phyloP scores from a whole-genome alignment of 2,329 filamentous ascomycete genomes.

The Botryotinia globosa region DNA sequence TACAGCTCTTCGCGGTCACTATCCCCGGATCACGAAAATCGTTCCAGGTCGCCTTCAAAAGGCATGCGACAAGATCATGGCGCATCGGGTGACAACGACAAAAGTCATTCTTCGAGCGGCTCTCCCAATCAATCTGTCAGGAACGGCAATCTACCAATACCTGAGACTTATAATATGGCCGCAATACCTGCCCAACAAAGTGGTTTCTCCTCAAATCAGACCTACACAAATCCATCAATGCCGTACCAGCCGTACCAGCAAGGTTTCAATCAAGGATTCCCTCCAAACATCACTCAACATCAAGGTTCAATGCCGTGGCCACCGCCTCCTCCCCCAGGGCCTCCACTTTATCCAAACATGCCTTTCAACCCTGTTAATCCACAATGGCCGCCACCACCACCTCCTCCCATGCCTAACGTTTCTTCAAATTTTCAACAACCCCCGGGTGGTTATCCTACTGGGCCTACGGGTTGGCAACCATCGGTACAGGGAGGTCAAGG shows the following conservation, averaged over 20 bases:
- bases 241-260: conserved; percentile 27
- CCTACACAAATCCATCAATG: conserved; percentile 23
- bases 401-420: conserved; percentile 17
- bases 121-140: conserved; percentile 19
- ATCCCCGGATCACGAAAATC: conserved; percentile 26
- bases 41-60: conserved; percentile 27
- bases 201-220: neutral
- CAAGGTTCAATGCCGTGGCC: conserved; percentile 21
- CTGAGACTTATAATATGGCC: conserved; percentile 7
- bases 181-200: conserved; percentile 5
- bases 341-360: conserved; percentile 26
- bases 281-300: conserved; percentile 27
- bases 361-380: conserved; percentile 16
- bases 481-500: conserved; percentile 23
- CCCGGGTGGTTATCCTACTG: conserved; percentile 25
- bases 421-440: conserved; percentile 25
- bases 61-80: conserved; percentile 24
- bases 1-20: conserved; percentile 35
- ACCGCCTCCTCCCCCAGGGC: conserved; percentile 32
- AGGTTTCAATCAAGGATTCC: conserved; percentile 31
- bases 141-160: conserved; percentile 17
- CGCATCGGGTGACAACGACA: conserved; percentile 4
- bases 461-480: conserved; percentile 32
- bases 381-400: conserved; percentile 23
- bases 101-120: neutral